Conservation (phyloP, 768 basidiomycete species). For the Boletus coccyginus region DNA sequence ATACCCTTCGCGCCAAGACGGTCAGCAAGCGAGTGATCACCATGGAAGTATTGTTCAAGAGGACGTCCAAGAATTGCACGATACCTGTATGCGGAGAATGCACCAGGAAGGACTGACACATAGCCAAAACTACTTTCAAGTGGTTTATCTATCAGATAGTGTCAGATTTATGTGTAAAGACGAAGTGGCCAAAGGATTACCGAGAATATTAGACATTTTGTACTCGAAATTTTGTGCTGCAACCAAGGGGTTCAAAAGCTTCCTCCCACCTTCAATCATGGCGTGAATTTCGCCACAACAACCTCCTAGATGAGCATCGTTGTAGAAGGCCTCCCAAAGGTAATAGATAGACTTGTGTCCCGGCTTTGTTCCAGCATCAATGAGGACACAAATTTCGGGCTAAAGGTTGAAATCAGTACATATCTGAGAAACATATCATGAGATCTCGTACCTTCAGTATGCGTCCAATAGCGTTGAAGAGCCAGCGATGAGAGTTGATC, state of each 20-base stretch:
- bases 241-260: slow-evolving; percentile 87
- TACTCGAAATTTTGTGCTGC: slow-evolving; percentile 98
- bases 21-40: slow-evolving; percentile 87
- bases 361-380: slow-evolving; percentile 96
- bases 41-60: slow-evolving; percentile 82
- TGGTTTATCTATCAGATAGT: slow-evolving; percentile 66
- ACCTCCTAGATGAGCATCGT: slow-evolving; percentile 73
- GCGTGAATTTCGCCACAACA: slow-evolving; percentile 96
- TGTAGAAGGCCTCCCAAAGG: slow-evolving; percentile 91
- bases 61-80: slow-evolving; percentile 88
- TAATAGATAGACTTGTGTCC: slow-evolving; percentile 96
- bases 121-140: slow-evolving; percentile 95
- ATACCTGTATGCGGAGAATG: slow-evolving; percentile 95
- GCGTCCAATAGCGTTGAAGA: slow-evolving; percentile 90
- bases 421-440: slow-evolving; percentile 12
- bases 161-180: slow-evolving; percentile 10
- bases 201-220: slow-evolving; percentile 97
- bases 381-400: slow-evolving; percentile 89
- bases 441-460: slow-evolving; percentile 58
- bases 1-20: slow-evolving; percentile 92
- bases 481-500: slow-evolving; percentile 94
- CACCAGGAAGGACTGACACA: slow-evolving; percentile 92
- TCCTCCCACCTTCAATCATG: slow-evolving; percentile 91
- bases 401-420: slow-evolving; percentile 31
- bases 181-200: slow-evolving; percentile 34